Evolutionary conservation across 106 monocot genomes (phyloP).

Genomic region (Apostasia ramifera): DNA sequence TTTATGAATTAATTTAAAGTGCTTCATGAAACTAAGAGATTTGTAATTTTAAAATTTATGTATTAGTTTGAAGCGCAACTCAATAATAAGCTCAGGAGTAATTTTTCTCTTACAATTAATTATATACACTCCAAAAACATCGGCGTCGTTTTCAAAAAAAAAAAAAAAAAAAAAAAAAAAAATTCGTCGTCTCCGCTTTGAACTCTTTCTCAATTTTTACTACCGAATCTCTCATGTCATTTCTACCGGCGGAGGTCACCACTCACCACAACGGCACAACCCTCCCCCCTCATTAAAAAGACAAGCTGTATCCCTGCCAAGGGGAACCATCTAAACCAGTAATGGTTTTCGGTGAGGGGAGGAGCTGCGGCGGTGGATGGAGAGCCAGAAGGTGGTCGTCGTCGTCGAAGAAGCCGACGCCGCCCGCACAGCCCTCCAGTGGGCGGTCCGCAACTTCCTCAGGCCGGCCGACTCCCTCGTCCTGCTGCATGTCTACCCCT

Average conservation of each 20-base stretch:
- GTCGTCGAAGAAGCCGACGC: constrained; percentile 77
- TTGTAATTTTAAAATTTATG: too few relatives aligned
- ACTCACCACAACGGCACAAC: not conserved
- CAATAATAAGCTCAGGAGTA: not conserved
- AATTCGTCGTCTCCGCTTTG: not conserved
- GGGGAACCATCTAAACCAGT: not conserved
- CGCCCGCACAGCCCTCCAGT: constrained; percentile 46
- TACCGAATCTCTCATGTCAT: too few relatives aligned
- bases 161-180: not conserved
- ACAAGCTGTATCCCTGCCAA: not conserved
- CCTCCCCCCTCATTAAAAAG: not conserved
- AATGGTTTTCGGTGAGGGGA: not conserved
- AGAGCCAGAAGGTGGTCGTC: constrained; percentile 75
- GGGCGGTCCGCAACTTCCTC: constrained; percentile 74
- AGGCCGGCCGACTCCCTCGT: constrained; percentile 64
- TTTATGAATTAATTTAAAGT: too few relatives aligned
- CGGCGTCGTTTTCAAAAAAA: not conserved
- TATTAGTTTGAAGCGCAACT: too few relatives aligned
- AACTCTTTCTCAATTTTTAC: too few relatives aligned
- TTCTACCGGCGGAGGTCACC: too few relatives aligned
- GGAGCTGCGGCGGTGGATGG: constrained; percentile 19
- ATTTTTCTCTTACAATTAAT: not conserved
- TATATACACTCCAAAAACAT: not conserved
- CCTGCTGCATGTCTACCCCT: constrained; percentile 60
- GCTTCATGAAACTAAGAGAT: too few relatives aligned